Evolutionary conservation across 495 filamentous ascomycete species (phyloP), one percentile per base, ranked within the genome.

Genomic region (Pyronema domesticum): DNA sequence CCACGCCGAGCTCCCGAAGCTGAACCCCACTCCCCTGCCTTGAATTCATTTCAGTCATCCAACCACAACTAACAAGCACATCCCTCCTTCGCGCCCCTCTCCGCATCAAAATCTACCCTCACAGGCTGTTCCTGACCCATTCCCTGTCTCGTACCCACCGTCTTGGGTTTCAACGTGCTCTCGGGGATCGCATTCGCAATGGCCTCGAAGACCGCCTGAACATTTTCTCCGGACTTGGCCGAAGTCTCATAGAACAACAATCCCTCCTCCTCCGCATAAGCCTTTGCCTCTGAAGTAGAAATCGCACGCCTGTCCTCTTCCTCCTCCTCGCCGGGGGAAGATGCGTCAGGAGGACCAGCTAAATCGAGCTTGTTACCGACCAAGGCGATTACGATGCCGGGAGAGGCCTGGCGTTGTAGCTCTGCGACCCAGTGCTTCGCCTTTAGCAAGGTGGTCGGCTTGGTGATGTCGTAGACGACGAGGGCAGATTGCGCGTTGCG

Each of bases 371-470:
- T 98, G 76, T 98, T 98, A 61, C 91, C 91, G 42, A 98, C 91
- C 8, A 98, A 76, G 35, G 91, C 88, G 63, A 98, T 96, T 46
- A 96, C 93, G 60, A 98, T 98, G 36, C 93, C 93, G 11, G 91
- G 91, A 36, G 80, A 87, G n/a, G 91, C 91, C 71, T 98, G 91
- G 63, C 93, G 80, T 68, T 98, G 91, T 34, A 98, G 74, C 71
- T 98, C 91, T 34, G 91, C 91, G 18, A 98, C 91, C 91, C 91
- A 98, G 73, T 96, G 91, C 68, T 89, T 91, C 11, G 93, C 91
- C 72, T 98, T 98, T 63, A 82, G 80, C 55, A 98, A 79, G 17
- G 88, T 94, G 42, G 87, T 89, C 6, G 91, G 86, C 67, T 96
- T 96, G 37, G 91, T 98, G 60, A 98, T 80, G 69, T 98, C 91